phyloP scores from a whole-genome alignment of 257 asterid genomes.

The Solanum pinnatisectum region DNA sequence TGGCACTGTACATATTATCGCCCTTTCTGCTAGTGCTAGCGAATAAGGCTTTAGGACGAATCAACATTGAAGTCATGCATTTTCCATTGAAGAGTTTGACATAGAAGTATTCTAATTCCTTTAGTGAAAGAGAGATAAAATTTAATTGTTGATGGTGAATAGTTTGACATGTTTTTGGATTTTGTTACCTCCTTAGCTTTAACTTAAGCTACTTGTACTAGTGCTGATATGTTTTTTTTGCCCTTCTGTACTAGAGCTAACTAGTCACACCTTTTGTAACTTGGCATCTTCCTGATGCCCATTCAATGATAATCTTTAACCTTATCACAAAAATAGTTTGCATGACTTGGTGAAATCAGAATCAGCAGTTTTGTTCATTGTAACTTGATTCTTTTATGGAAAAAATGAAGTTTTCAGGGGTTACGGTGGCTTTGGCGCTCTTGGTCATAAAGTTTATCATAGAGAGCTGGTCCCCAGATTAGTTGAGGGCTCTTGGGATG shows the following conservation, averaged over 20 bases:
- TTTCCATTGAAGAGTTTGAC: neutral
- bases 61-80: neutral
- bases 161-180: neutral
- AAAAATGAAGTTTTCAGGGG: constrained; percentile 86
- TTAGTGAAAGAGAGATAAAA: neutral
- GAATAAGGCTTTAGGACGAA: neutral
- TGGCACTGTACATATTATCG: neutral
- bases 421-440: constrained; percentile 98
- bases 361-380: neutral
- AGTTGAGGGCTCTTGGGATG: constrained; percentile 77
- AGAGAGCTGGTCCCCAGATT: constrained; percentile 78
- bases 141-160: neutral
- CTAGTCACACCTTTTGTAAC: neutral
- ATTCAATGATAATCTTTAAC: neutral
- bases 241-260: neutral
- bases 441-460: constrained; percentile 82
- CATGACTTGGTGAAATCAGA: neutral
- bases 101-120: neutral
- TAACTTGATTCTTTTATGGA: constrained; percentile 34
- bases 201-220: neutral
- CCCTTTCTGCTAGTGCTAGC: neutral
- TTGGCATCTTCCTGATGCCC: neutral
- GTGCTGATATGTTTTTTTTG: neutral
- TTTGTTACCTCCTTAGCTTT: too few relatives aligned
- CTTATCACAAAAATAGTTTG: neutral